Base-by-base conservation (phyloP, 768 basidiomycete genomes). In the Agaricus blazei region DNA sequence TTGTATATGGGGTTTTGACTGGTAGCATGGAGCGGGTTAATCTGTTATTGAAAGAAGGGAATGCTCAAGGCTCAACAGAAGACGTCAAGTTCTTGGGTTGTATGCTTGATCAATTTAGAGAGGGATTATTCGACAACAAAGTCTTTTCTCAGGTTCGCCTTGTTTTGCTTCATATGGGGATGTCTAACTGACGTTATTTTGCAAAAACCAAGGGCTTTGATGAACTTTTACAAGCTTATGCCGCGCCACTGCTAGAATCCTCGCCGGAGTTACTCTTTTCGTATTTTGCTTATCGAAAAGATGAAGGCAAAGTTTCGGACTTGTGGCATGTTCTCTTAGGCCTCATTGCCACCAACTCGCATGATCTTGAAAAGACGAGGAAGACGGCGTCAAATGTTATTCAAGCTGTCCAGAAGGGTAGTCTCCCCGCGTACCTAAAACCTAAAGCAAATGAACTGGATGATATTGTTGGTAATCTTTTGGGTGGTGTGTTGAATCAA, bases 281-380 rank as follows among this genome's bases (percentile, higher is more conserved):
- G 0, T 89, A 88, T 59, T 70, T 90, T 24, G 58, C 67, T 8
- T 66, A 78, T 58, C 72, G 81, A 4, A 68, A 73, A 19, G 59
- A 67, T 9, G 64, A 74, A n/a, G 44, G 40, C 2, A 67, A 59
- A 5, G 65, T 70, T 24, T 53, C 66, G 26, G 43, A 57, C 2
- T 65, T 82, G 9, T 88, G 82, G 83, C 73, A 74, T 44, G 62
- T 67, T 2, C 67, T 87, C 15, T 72, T 90, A 1, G 63, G 65
- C 1, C 68, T 67, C 9, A 54, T 84, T 9, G 73, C 78, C 2
- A 48, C 64, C 4, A 65, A 72, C 27, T 64, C 70, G 41, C 48
- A 34, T n/a, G 48, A 54, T 29, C 4, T 41, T 3, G 51, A 52
- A 48, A 47, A 36, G 29, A 55, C 0, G 66, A 69, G 11, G 58